Evolutionary conservation across 306 rosid species (phyloP).

Genomic region (Mimosa bimucronata): DNA sequence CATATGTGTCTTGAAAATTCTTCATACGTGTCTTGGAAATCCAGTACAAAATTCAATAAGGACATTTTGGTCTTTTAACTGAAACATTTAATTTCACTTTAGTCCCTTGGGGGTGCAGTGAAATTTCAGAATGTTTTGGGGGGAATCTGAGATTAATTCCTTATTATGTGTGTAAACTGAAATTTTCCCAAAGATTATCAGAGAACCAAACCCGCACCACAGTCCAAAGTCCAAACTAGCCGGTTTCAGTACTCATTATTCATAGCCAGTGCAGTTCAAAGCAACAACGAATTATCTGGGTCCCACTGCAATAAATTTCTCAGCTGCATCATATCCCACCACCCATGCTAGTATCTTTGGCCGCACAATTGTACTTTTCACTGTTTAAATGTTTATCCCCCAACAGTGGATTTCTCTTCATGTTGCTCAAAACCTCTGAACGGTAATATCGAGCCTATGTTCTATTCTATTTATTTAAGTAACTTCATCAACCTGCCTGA

Average conservation of each 20-base stretch:
- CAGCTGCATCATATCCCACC: conserved; percentile 33
- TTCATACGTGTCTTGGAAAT: too few relatives aligned
- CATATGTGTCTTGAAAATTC: too few relatives aligned
- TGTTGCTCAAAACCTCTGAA: background rate
- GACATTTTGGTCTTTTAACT: too few relatives aligned
- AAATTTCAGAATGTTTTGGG: too few relatives aligned
- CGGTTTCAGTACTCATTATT: conserved; percentile 23
- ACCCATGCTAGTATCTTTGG: background rate
- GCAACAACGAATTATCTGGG: conserved; percentile 40
- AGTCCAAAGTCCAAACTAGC: background rate
- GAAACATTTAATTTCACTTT: too few relatives aligned
- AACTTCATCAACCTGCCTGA: background rate
- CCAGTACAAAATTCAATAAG: too few relatives aligned
- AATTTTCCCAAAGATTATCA: conserved; percentile 24
- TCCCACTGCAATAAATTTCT: background rate
- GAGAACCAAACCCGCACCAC: background rate
- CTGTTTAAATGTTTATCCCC: background rate
- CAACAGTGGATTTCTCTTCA: background rate
- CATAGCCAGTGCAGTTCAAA: conserved; percentile 24
- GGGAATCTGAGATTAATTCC: too few relatives aligned
- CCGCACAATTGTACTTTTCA: background rate
- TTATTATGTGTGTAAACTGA: too few relatives aligned
- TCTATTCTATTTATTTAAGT: too few relatives aligned
- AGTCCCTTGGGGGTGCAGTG: too few relatives aligned
- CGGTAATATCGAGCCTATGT: too few relatives aligned